These are phyloP conservation scores for Blumeria graminis DNA, from an alignment of 2,329 filamentous ascomycete species.

Conservation along the genomic window DNA sequence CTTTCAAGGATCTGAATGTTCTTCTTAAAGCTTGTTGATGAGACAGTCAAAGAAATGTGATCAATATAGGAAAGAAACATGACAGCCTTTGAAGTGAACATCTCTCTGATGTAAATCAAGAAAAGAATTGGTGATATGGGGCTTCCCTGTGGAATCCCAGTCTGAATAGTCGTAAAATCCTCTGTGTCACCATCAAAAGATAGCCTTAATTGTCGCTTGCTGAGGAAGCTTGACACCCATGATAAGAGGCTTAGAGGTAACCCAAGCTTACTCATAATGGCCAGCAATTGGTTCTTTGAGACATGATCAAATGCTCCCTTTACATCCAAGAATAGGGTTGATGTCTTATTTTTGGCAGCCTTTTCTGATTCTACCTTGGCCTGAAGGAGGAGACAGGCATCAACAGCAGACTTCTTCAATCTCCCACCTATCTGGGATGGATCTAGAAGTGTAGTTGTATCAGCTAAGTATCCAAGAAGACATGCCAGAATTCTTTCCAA, in stretches of 20 bases:
- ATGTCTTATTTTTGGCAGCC: background rate
- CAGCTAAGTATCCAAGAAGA: background rate
- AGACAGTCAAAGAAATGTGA: background rate
- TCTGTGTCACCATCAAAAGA: background rate
- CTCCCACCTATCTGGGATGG: background rate
- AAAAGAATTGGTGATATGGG: background rate
- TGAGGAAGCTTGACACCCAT: background rate
- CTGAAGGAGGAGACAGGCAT: background rate
- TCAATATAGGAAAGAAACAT: background rate
- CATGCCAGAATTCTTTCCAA: background rate
- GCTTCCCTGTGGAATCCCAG: background rate
- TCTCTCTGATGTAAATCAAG: slow-evolving; percentile 1
- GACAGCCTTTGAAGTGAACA: background rate
- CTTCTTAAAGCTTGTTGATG: background rate
- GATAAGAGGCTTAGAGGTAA: background rate
- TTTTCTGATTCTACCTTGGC: background rate
- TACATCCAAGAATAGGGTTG: background rate
- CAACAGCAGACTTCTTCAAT: background rate
- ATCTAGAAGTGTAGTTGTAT: background rate
- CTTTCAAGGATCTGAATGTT: background rate
- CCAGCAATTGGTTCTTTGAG: background rate
- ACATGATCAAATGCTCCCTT: background rate
- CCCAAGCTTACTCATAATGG: background rate
- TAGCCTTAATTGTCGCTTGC: background rate
- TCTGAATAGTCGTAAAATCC: background rate